phyloP scores from a whole-genome alignment of 73 alveolate genomes.

The Paramecium bursaria region DNA sequence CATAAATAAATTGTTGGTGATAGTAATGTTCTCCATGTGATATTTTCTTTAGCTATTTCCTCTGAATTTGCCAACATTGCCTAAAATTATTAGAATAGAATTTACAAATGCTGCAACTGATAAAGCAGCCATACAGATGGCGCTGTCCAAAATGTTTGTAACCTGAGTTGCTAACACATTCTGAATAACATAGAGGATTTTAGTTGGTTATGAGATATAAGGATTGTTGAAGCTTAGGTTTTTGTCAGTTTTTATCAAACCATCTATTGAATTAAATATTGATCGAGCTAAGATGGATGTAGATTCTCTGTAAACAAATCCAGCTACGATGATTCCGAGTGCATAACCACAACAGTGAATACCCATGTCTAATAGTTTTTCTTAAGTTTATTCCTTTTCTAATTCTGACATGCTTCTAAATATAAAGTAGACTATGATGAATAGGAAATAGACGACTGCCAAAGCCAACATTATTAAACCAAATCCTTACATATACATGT shows the following conservation, averaged over 20 bases:
- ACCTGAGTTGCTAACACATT: not conserved
- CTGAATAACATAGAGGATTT: conserved; percentile 12
- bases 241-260: conserved; percentile 21
- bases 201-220: conserved; percentile 41
- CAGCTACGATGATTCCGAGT: conserved; percentile 43
- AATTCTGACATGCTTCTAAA: conserved; percentile 20
- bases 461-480: conserved; percentile 9
- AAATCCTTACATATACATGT: conserved; percentile 19
- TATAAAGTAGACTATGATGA: conserved; percentile 20
- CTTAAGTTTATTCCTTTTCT: conserved; percentile 6
- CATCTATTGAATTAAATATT: conserved; percentile 44
- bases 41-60: conserved; percentile 56
- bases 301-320: conserved; percentile 48
- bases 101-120: conserved; percentile 40
- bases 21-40: conserved; percentile 38
- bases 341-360: conserved; percentile 47
- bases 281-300: conserved; percentile 34
- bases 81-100: no score
- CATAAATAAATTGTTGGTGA: conserved; percentile 59
- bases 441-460: conserved; percentile 34
- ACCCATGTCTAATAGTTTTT: conserved; percentile 39
- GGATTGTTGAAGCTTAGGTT: conserved; percentile 50
- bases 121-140: conserved; percentile 43
- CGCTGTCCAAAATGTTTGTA: conserved; percentile 30
- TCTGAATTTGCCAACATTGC: conserved; percentile 36